Base-by-base conservation (phyloP, 345 rosid species). In the Aquilaria yunnanensis region DNA sequence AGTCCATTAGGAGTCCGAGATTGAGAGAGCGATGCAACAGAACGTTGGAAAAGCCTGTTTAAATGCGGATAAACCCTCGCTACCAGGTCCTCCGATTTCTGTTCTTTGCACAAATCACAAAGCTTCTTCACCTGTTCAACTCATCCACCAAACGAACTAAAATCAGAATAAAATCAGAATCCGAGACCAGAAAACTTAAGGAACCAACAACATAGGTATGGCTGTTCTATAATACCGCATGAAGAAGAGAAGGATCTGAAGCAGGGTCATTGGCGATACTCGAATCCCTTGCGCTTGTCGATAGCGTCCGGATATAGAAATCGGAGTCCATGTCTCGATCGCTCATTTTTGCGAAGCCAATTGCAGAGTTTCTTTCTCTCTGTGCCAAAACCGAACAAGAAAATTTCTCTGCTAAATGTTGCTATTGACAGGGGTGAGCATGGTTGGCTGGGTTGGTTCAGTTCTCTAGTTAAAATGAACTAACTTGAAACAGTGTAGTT, bases 21-120 rank as follows among this genome's bases (percentile, higher is more conserved):
- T 56, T 85, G 97, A 65, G 96, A 70, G 49, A 90, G 70, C 9
- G 97, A 88, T 70, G 90, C 72, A 10, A 88, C 70, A 2, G 90
- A 84, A 68, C 99, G 94, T n/a, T 94, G 99, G 64, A 94, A 94
- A 65, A 88, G 83, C 77, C 83, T 90, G 78, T 75, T 90, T 51
- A 90, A 59, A 49, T 80, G 95, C 0, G 96, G 95, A 75, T 83
- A 90, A 68, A 88, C 79, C 76, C 99, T 84, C 32, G 96, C 96
- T 45, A 90, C 84, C 61, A 90, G 73, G 70, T 94, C 96, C 76
- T 90, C 95, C 9, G 86, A 85, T 11, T 81, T 82, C 67, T 82
- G 89, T 53, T 72, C 70, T 8, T 32, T 82, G 62, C 99, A 90
- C 47, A 94, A 73, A 45, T 86, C 90, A 60, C 79, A 75, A 13